Evolutionary conservation across 169 alveolate genomes (phyloP).

Genomic region (Babesia gibsoni): DNA sequence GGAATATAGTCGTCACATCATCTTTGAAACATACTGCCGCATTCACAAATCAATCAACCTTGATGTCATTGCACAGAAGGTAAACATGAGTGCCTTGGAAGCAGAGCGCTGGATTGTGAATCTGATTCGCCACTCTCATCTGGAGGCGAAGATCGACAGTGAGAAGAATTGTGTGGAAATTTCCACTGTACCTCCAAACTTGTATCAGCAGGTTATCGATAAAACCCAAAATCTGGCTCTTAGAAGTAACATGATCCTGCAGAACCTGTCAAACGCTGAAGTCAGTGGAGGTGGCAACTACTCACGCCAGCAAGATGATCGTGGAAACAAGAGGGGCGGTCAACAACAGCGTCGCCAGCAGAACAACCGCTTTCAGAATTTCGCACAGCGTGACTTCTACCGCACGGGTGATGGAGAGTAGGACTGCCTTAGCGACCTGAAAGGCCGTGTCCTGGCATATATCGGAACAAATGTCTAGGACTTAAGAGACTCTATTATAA

Average conservation of each 20-base stretch:
- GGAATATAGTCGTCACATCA: conserved; percentile 82
- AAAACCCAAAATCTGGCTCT: conserved; percentile 80
- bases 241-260: conserved; percentile 80
- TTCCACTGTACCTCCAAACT: conserved; percentile 81
- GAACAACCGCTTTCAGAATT: conserved; percentile 25
- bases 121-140: conserved; percentile 82
- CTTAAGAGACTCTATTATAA: no score
- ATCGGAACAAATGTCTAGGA: no score
- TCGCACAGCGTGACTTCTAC: conserved; percentile 38
- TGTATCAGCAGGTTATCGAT: conserved; percentile 85
- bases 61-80: conserved; percentile 82
- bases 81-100: conserved; percentile 81
- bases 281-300: background rate
- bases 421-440: no score
- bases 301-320: conserved; percentile 13
- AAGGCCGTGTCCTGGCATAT: no score
- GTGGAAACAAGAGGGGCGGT: conserved; percentile 6
- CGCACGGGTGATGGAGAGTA: conserved; percentile 7
- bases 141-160: conserved; percentile 88
- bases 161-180: conserved; percentile 89
- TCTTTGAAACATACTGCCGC: conserved; percentile 89
- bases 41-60: conserved; percentile 87
- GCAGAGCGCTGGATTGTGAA: conserved; percentile 91
- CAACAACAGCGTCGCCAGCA: conserved; percentile 47
- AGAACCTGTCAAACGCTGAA: conserved; percentile 67